Evolutionary conservation across 805 yeast genomes (phyloP), one percentile per base, ranked within the genome.

Genomic region (Saccharomycopsis guyanensis): DNA sequence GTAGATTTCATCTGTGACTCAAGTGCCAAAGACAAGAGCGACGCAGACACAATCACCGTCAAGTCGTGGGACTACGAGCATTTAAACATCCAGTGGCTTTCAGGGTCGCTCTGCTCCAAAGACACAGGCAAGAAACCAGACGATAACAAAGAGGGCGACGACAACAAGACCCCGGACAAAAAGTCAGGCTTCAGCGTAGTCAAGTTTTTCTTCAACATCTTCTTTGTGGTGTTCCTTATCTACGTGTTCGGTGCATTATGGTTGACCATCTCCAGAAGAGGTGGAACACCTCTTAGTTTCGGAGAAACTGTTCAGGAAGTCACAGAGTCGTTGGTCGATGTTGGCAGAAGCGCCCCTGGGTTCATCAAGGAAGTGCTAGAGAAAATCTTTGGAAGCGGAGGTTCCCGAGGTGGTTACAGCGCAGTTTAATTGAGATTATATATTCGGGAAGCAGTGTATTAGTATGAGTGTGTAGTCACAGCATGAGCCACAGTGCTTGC

Each of bases 321-420:
- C 42, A 65, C 80, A 29, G 95, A 86, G 54, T 75, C 83, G 39
- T 66, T 78, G 36, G 64, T 73, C 37, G 84, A 78, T 47, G 66
- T 82, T 27, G 57, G 75, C 38, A 67, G 69, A 22, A 78, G 80
- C 1, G 62, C 81, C 42, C 93, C 93, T 4, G 73, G 73, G 12
- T 80, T 89, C 51, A 54, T 75, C 38, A 72, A 68, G 52, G 96
- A 89, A 63, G 71, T 89, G 3, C 66, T 78, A 36, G 75, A 75
- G 42, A 86, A 75, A 56, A 61, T 89, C 29, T 70, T 81, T 44
- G 82, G 89, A 4, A 73, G 78, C 19, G 65, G 71, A 45, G 47
- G 60, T 22, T 66, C 74, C 39, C 69, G 70, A 56, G 95, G 95
- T 23, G 97, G 96, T 16, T 91, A 93, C 62, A 81, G 95, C 59